Conservation (phyloP, 2,329 filamentous ascomycete species). For the Sordariomycetes sp. region DNA sequence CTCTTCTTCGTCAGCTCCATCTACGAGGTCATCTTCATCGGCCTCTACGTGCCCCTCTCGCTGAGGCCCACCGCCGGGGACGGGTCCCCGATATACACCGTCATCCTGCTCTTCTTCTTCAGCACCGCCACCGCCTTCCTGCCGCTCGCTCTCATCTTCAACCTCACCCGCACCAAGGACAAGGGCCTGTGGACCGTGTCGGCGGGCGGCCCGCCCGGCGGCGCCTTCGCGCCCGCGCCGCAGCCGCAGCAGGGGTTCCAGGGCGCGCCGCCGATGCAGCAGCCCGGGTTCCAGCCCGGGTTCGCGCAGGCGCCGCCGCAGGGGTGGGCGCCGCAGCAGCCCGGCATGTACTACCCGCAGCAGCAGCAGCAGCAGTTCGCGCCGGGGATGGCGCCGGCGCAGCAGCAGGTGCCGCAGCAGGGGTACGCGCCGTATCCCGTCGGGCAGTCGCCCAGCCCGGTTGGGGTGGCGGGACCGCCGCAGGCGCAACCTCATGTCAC, state of each 20-base stretch:
- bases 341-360: conserved; percentile 5
- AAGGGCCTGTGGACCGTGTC: conserved; percentile 16
- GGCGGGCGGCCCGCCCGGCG: background rate
- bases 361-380: conserved; percentile 6
- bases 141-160: conserved; percentile 13
- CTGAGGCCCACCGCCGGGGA: background rate
- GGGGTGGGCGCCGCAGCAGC: conserved; percentile 11
- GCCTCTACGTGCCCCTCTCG: background rate
- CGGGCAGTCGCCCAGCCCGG: background rate
- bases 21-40: conserved; percentile 27
- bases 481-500: background rate
- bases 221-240: background rate
- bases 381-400: background rate
- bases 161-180: conserved; percentile 13
- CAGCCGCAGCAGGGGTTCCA: background rate
- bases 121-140: conserved; percentile 14
- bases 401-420: background rate
- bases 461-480: background rate
- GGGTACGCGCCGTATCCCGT: conserved; percentile 4
- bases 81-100: background rate
- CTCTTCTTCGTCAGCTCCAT: conserved; percentile 28
- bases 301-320: conserved; percentile 4
- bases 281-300: conserved; percentile 6
- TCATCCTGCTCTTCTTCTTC: conserved; percentile 4
- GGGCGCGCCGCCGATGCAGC: background rate